Evolutionary conservation across 345 rosid species (phyloP), one percentile per base, ranked within the genome.

Genomic region (Psidium guajava): DNA sequence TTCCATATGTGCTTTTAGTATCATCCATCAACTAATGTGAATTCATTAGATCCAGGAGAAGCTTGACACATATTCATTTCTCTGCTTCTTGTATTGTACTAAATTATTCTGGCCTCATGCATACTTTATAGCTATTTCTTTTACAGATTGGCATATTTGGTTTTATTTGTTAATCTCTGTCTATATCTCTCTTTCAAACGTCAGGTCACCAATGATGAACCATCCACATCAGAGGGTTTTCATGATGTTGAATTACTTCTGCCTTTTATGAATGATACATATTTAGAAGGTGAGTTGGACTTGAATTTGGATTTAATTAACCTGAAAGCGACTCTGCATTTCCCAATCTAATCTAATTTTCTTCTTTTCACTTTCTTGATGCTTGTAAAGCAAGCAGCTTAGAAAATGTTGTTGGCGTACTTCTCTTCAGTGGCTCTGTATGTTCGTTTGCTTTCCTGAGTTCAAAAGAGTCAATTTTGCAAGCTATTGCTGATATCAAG

Each of bases 401-500:
- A 84, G 92, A 93, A 85, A 90, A 91, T 83, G 89, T 95, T 85
- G 81, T 86, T 84, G 99, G 99, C 64, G 81, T 95, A 88, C 88
- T 95, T 64, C 87, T 88, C 82, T 91, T 94, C 47, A 84, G 91
- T 87, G 97, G 98, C 82, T 94, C 96, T 2, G 85, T 97, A 61
- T 90, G 91, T 88, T 95, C 98, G 28, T 93, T 87, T 88, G 94
- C 98, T 47, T 93, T 92, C 90, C 86, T 92, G 89, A 92, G 91
- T 88, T 87, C 90, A 20, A 95, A 94, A 89, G 99, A 97, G 89
- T 92, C 95, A 58, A 89, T 92, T 86, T 93, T 96, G 69, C 96
- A 95, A 89, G 98, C 98, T 84, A 86, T 95, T 89, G 85, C 93
- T 87, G 98, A 94, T 89, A 93, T 97, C 73, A 95, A 95, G 98